phyloP scores from a whole-genome alignment of 1,284 basidiomycete genomes.

The Psilocybe mexicana region DNA sequence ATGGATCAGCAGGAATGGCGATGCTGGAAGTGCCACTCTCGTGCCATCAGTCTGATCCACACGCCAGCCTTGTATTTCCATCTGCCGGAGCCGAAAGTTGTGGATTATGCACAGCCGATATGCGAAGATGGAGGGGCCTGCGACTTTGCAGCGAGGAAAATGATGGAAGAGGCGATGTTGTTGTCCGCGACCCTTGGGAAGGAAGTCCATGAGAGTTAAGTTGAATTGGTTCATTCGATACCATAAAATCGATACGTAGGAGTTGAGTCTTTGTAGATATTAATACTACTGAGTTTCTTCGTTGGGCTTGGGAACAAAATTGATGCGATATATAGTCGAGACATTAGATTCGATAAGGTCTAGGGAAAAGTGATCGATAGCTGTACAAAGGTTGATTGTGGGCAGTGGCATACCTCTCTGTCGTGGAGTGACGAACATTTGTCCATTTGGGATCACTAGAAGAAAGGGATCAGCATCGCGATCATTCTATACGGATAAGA shows the following conservation, averaged over 20 bases:
- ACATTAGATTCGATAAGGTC: constrained; percentile 7
- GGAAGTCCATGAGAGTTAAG: no score
- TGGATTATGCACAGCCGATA: constrained; percentile 23
- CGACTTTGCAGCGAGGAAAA: constrained; percentile 18
- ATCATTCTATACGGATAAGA: neutral
- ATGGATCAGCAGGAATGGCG: constrained; percentile 15
- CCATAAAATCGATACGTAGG: no score
- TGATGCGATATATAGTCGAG: constrained; percentile 10
- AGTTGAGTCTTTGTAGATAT: no score
- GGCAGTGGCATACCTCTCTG: constrained; percentile 1
- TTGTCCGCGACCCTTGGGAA: constrained; percentile 1
- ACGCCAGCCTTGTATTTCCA: constrained; percentile 22
- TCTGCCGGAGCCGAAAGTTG: constrained; percentile 15
- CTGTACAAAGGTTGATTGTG: neutral
- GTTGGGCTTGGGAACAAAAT: constrained; percentile 1
- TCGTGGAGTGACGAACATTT: constrained; percentile 14
- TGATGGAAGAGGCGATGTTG: constrained; percentile 21
- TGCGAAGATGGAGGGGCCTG: constrained; percentile 22
- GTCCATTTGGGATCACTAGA: constrained; percentile 14
- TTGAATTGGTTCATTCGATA: no score
- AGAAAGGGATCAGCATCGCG: neutral
- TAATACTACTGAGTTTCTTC: neutral
- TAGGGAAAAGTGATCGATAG: neutral
- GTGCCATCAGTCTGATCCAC: constrained; percentile 20
- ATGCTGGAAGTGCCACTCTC: constrained; percentile 22